Conservation (phyloP, 2,329 filamentous ascomycete genomes). For the Trichophaea hybrida region DNA sequence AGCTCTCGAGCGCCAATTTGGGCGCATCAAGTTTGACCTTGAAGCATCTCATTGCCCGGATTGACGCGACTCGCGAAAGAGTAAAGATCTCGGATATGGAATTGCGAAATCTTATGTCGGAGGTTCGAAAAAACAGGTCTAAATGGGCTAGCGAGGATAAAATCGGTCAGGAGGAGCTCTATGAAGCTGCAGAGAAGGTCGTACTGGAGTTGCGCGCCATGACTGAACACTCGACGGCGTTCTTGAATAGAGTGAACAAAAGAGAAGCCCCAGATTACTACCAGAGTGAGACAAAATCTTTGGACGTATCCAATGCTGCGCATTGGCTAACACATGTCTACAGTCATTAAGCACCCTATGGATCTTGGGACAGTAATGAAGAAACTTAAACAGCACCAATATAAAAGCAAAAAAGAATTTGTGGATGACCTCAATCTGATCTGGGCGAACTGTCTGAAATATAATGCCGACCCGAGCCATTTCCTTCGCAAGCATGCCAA, state of each 20-base stretch:
- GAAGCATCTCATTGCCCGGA: slow-evolving; percentile 90
- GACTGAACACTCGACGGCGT: slow-evolving; percentile 94
- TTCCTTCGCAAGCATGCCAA: slow-evolving; percentile 83
- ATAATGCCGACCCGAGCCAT: slow-evolving; percentile 81
- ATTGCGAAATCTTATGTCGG: slow-evolving; percentile 81
- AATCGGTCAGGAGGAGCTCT: slow-evolving; percentile 92
- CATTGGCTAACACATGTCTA: slow-evolving; percentile 4
- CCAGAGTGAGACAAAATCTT: slow-evolving; percentile 39
- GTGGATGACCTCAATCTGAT: slow-evolving; percentile 87
- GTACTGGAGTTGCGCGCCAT: slow-evolving; percentile 93
- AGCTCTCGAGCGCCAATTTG: slow-evolving; percentile 82
- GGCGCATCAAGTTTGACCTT: slow-evolving; percentile 90
- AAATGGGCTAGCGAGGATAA: slow-evolving; percentile 99
- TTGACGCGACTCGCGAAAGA: slow-evolving; percentile 80
- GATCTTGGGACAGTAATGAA: slow-evolving; percentile 97
- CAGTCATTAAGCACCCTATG: slow-evolving; percentile 93
- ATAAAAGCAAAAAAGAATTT: slow-evolving; percentile 87
- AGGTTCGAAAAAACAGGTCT: slow-evolving; percentile 92
- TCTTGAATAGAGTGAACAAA: slow-evolving; percentile 88
- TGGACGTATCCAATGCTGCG: neutral
- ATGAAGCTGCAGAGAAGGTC: slow-evolving; percentile 93
- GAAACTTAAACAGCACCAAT: slow-evolving; percentile 68
- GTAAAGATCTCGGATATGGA: slow-evolving; percentile 89
- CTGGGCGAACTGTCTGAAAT: slow-evolving; percentile 92
- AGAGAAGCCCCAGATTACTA: slow-evolving; percentile 88